phyloP scores from a whole-genome alignment of 805 yeast species.

The Starmera pachycereana region DNA sequence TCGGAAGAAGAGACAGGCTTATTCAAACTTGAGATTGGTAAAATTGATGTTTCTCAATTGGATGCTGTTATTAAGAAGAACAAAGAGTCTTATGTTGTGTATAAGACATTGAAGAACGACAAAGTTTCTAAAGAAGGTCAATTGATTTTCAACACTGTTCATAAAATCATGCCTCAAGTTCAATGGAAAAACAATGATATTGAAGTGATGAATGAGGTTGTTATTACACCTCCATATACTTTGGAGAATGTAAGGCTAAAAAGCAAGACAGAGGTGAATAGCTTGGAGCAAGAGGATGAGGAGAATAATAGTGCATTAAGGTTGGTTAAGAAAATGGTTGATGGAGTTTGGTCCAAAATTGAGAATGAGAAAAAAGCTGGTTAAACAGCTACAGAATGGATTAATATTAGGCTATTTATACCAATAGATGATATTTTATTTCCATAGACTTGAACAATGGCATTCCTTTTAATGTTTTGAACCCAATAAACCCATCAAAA shows the following conservation, averaged over 20 bases:
- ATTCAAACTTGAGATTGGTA: slow-evolving; percentile 5
- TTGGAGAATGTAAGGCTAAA: slow-evolving; percentile 14
- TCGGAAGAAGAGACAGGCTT: slow-evolving; percentile 17
- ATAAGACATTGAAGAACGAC: slow-evolving; percentile 20
- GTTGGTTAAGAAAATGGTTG: slow-evolving; percentile 38
- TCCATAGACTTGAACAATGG: slow-evolving; percentile 41
- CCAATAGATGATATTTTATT: slow-evolving; percentile 18
- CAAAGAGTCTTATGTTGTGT: slow-evolving; percentile 14
- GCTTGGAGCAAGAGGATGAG: not conserved
- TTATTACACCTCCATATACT: slow-evolving; percentile 33
- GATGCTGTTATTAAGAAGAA: slow-evolving; percentile 10
- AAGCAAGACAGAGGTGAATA: not conserved
- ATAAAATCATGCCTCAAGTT: slow-evolving; percentile 33
- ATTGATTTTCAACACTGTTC: slow-evolving; percentile 30
- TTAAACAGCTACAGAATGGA: not conserved
- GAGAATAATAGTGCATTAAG: slow-evolving; percentile 21
- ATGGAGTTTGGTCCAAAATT: slow-evolving; percentile 36
- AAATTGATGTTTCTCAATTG: slow-evolving; percentile 7
- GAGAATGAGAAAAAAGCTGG: slow-evolving; percentile 44
- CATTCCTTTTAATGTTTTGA: slow-evolving; percentile 37
- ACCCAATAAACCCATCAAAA: slow-evolving; percentile 61
- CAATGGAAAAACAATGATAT: slow-evolving; percentile 34
- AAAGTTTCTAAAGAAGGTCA: slow-evolving; percentile 34
- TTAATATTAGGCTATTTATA: not conserved
- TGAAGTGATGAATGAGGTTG: slow-evolving; percentile 35